phyloP scores from a whole-genome alignment of 2,329 filamentous ascomycete species.

The Neobulgaria alba region DNA sequence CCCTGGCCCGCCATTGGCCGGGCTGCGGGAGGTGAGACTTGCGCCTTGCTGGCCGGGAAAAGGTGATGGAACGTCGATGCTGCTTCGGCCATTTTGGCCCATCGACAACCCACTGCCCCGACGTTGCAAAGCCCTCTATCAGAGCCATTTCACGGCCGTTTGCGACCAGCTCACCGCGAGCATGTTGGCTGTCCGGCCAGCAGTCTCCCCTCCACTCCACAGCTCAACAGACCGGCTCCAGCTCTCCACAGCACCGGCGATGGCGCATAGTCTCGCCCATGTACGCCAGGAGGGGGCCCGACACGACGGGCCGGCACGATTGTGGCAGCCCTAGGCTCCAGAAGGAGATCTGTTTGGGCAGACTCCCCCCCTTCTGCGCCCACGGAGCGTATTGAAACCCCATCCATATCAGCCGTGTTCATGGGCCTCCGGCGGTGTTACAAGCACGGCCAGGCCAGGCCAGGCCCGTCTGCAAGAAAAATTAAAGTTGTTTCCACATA shows the following conservation, averaged over 20 bases:
- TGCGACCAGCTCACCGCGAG: background rate
- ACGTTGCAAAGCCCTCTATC: too few species aligned
- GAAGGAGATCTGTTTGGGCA: too few species aligned
- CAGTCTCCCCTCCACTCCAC: background rate
- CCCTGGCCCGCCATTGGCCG: too few species aligned
- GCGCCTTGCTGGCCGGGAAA: too few species aligned
- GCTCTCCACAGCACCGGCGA: background rate
- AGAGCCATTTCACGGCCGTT: too few species aligned
- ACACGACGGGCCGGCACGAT: background rate
- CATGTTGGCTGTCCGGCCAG: background rate
- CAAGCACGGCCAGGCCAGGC: background rate
- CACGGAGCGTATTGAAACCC: background rate
- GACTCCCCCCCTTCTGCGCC: background rate
- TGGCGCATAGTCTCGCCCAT: background rate
- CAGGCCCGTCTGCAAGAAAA: background rate
- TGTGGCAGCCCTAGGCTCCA: background rate
- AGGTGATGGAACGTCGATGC: background rate
- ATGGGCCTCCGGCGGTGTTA: too few species aligned
- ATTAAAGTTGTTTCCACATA: background rate
- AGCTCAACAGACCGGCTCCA: background rate
- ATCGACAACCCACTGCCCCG: background rate
- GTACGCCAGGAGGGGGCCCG: background rate
- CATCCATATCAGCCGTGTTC: background rate
- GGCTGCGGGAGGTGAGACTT: too few species aligned
- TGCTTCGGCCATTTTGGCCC: background rate